These are phyloP conservation scores for Vaccinium vitisidaea DNA, from an alignment of 148 eudicot species.

Conservation along the genomic window DNA sequence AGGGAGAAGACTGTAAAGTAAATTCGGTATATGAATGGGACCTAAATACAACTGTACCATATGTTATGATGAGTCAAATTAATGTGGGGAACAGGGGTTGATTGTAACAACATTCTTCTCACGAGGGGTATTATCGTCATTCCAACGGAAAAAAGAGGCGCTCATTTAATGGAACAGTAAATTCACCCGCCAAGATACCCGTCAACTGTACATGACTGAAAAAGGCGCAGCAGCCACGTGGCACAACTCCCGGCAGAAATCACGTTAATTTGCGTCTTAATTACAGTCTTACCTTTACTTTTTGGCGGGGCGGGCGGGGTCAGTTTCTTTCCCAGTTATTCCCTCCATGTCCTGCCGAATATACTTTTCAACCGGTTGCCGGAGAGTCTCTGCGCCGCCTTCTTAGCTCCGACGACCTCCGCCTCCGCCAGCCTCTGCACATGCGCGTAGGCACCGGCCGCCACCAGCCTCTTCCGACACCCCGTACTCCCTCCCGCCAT, in stretches of 20 bases:
- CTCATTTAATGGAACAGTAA: neutral
- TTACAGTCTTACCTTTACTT: conserved; percentile 17
- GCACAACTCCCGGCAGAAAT: neutral
- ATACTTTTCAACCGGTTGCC: conserved; percentile 54
- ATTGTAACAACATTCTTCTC: neutral
- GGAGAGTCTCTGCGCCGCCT: conserved; percentile 55
- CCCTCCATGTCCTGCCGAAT: conserved; percentile 60
- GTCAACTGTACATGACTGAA: no score
- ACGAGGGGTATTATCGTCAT: conserved; percentile 6
- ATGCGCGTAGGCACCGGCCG: conserved; percentile 43
- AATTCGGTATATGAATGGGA: neutral
- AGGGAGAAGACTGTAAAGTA: neutral
- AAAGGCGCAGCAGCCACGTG: neutral
- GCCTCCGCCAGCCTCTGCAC: conserved; percentile 51
- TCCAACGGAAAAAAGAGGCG: neutral
- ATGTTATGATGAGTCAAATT: no score
- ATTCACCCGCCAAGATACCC: neutral
- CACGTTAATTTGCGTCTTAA: neutral
- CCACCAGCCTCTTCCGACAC: conserved; percentile 60
- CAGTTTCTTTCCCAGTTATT: conserved; percentile 36
- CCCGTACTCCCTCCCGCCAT: conserved; percentile 55
- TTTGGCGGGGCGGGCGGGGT: conserved; percentile 18
- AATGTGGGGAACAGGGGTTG: no score
- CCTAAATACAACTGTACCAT: neutral
- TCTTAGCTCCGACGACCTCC: conserved; percentile 71